Conservation (phyloP, 2,329 filamentous ascomycete species). For the Neofusicoccum parvum region DNA sequence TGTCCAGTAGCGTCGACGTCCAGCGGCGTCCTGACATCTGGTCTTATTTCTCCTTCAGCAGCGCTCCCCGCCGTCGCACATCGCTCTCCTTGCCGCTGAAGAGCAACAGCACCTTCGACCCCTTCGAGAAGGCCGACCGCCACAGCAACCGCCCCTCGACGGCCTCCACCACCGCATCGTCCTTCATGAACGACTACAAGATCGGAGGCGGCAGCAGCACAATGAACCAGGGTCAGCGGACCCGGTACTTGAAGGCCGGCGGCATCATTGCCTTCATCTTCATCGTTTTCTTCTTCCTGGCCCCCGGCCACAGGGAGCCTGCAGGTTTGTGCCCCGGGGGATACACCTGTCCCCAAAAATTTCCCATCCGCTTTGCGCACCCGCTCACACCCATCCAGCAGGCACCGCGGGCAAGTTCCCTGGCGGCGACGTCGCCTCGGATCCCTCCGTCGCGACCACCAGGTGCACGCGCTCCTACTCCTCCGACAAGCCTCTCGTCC, state of each 20-base stretch:
- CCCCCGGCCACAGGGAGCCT: conserved; percentile 40
- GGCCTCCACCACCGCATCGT: conserved; percentile 34
- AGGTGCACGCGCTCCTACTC: conserved; percentile 83
- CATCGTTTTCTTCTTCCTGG: conserved; percentile 59
- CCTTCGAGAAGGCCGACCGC: conserved; percentile 51
- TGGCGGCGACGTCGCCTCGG: conserved; percentile 47
- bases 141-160: conserved; percentile 35
- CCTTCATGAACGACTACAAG: conserved; percentile 48
- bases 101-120: conserved; percentile 40
- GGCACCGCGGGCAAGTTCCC: conserved; percentile 25
- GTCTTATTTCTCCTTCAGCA: conserved; percentile 55
- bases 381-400: not conserved
- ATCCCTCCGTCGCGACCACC: conserved; percentile 66
- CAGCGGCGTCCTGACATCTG: conserved; percentile 54
- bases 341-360: conserved; percentile 1
- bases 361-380: not conserved
- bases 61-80: conserved; percentile 52
- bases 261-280: conserved; percentile 61
- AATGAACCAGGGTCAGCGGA: conserved; percentile 65
- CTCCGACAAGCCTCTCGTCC: conserved; percentile 87
- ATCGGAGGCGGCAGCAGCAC: conserved; percentile 34
- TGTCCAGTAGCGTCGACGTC: conserved; percentile 59
- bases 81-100: conserved; percentile 55
- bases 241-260: conserved; percentile 64
- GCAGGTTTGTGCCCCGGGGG: not conserved